Conservation (phyloP, 805 yeast genomes). For the Candida fluviatilis region DNA sequence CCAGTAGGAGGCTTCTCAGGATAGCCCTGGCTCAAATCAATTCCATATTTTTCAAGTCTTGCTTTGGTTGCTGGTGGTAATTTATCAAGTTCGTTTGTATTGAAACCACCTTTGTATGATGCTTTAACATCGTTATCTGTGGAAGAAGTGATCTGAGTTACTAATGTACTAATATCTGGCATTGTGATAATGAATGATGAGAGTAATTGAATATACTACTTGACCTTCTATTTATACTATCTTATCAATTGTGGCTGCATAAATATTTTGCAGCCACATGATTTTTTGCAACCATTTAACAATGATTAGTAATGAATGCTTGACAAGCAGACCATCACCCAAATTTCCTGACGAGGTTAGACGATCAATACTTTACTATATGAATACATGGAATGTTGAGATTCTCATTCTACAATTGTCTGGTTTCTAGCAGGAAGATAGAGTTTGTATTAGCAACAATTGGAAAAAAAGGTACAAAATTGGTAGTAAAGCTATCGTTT, state of each 20-base stretch:
- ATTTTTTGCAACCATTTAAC: neutral
- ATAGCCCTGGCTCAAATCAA: constrained; percentile 25
- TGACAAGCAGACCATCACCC: too few species aligned
- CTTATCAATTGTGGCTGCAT: neutral
- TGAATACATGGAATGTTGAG: too few species aligned
- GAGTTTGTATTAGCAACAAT: too few species aligned
- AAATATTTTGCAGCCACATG: neutral
- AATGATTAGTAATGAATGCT: neutral
- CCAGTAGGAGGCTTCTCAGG: constrained; percentile 18
- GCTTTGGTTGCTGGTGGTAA: constrained; percentile 11
- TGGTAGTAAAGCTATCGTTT: too few species aligned
- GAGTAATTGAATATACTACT: neutral
- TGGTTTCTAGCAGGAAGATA: too few species aligned
- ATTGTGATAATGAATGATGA: neutral
- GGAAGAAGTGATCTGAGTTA: neutral
- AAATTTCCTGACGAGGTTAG: too few species aligned
- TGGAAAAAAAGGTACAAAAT: too few species aligned
- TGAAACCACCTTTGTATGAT: constrained; percentile 9
- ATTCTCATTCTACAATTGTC: too few species aligned
- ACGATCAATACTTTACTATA: too few species aligned
- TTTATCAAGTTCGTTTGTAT: constrained; percentile 12
- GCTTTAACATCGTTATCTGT: neutral
- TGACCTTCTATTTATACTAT: neutral
- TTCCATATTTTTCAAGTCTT: constrained; percentile 20
- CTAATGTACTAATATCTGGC: neutral